phyloP scores from a whole-genome alignment of 2,329 filamentous ascomycete genomes.

The Apiospora pterosperma region DNA sequence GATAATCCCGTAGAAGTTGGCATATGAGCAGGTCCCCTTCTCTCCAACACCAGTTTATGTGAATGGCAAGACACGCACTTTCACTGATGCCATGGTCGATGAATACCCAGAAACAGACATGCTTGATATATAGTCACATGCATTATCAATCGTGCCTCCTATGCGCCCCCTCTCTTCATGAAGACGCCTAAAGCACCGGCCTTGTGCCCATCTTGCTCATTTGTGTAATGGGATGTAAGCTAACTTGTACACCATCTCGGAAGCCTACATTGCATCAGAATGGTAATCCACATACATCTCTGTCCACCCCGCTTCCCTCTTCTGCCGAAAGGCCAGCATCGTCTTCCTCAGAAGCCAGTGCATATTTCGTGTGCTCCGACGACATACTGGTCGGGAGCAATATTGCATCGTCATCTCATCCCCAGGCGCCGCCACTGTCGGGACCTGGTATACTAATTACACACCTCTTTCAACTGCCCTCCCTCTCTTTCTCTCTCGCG shows the following conservation, averaged over 20 bases:
- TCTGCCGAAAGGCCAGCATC: neutral
- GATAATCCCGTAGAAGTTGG: too few species aligned
- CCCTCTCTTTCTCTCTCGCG: neutral
- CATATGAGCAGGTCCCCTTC: too few species aligned
- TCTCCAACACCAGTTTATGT: too few species aligned
- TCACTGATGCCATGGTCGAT: too few species aligned
- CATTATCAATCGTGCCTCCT: neutral
- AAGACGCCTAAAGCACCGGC: neutral
- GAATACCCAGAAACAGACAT: too few species aligned
- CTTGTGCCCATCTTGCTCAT: neutral
- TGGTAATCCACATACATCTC: neutral
- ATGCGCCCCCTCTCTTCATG: neutral
- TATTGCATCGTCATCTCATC: neutral
- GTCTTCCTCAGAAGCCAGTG: neutral
- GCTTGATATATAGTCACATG: neutral
- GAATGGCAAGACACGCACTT: too few species aligned
- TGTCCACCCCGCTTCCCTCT: neutral
- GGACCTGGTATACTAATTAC: neutral
- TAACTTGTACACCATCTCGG: neutral
- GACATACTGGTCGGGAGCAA: neutral
- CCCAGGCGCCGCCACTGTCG: neutral
- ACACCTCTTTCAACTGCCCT: neutral
- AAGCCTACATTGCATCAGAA: neutral
- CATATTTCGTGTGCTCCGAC: neutral
- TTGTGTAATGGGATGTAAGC: neutral